Evolutionary conservation across 2,329 filamentous ascomycete species (phyloP), one percentile per base, ranked within the genome.

Genomic region (Blastomyces emzantsi): DNA sequence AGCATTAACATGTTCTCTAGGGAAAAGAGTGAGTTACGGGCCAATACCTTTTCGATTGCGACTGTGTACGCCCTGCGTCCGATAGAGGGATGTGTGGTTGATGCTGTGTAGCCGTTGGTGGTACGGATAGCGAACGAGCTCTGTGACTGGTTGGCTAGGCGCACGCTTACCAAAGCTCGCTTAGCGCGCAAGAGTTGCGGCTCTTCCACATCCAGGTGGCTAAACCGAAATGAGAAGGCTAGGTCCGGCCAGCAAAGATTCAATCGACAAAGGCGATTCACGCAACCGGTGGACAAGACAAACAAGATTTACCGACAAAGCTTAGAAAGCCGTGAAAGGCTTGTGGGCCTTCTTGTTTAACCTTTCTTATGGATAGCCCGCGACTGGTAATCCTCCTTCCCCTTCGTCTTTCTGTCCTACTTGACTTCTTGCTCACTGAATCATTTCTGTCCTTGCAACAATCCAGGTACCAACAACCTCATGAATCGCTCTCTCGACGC

Each of bases 401-500:
- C 22, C 17, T 33, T 28, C 51, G 17, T 57, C 54, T 33, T 62
- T 41, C 39, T 36, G 19, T n/a, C 15, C 36, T 25, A 41, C 28
- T 52, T 62, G 22, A 43, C 61, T 3, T 43, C 1, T 15, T 11
- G n/a, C 60, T 51, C 36, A 28, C 17, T 55, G 3, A 39, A 55
- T 30, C 47, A 36, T 43, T 28, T 28, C 36, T 45, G 4, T 33
- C 22, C 33, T 54, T 3, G 11, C 60, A 41, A 7, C n/a, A 49
- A 43, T 28, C n/a, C n/a, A 36, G 25, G 13, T 4, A 1, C 17
- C 30, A 13, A 55, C 17, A 30, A 25, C 22, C 69, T 64, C 67
- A 75, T 75, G 73, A 73, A 66, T 72, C 70, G 70, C 71, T 68
- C 69, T 66, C 66, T 72, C 63, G 67, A 67, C 63, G 55, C 60